A percentile compares a stretch with the other conserved stretches of the same genome.
These are phyloP conservation scores for Coelastrella sp. DNA, from an alignment of 139 green algal genomes.

Conservation along the genomic window DNA sequence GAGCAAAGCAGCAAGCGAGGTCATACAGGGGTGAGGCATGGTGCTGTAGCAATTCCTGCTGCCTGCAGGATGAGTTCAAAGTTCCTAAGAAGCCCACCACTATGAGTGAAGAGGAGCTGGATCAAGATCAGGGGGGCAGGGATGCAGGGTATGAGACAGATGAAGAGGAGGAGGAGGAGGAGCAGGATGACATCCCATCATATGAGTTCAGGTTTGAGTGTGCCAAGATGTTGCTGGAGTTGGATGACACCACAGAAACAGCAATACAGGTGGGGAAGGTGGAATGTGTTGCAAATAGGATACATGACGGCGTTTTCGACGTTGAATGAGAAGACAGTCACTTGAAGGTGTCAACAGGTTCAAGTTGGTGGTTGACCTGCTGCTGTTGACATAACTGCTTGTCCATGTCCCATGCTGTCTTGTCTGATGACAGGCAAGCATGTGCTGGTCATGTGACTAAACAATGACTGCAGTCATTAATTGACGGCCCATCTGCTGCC, in stretches of 20 bases:
- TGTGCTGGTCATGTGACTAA: no score
- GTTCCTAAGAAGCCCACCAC: conserved; percentile 33
- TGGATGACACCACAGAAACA: conserved; percentile 75
- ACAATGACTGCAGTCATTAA: no score
- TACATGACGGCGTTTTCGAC: not conserved
- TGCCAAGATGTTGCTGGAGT: conserved; percentile 90
- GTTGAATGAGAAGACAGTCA: not conserved
- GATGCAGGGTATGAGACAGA: not conserved
- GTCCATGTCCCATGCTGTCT: no score
- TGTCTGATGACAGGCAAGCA: no score
- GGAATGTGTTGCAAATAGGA: no score
- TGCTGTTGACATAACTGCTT: not conserved
- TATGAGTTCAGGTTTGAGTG: conserved; percentile 90
- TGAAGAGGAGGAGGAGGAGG: conserved; percentile 52
- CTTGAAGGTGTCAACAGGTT: no score
- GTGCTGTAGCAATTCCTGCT: not conserved
- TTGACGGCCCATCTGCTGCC: not conserved
- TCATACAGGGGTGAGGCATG: no score
- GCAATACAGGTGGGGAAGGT: conserved; percentile 66
- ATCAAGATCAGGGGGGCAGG: not conserved
- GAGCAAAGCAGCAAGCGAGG: no score
- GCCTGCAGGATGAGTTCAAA: conserved; percentile 1
- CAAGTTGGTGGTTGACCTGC: no score
- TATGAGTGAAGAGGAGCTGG: conserved; percentile 41
- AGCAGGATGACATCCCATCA: conserved; percentile 58